Base-by-base conservation (phyloP, 164 flowering plant genomes). In the Vitis riparia region DNA sequence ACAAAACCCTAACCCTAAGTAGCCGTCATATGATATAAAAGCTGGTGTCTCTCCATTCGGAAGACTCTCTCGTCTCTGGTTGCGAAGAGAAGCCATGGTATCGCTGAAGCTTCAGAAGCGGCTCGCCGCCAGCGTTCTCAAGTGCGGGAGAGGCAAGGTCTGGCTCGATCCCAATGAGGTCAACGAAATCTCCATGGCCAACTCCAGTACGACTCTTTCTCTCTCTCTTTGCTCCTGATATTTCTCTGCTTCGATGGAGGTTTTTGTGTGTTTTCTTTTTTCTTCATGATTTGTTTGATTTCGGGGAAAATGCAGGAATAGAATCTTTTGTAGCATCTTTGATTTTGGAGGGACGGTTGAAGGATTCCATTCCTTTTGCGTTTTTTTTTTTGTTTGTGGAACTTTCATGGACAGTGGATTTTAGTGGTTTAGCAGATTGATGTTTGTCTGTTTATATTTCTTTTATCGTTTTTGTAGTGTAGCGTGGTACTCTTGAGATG, bases 151-250 rank as follows among this genome's bases (percentile, higher is more conserved):
- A n/a, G 83, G 81, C 37, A 82, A 82, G 68, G 81, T 82, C 37
- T 82, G 85, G 85, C 73, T 82, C 11, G 85, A 82, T 57, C 85
- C 85, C 29, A 79, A 79, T 66, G 85, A 82, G 37, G 66, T 59
- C 76, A 82, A 61, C 44, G 79, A 82, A 44, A 77, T 82, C 71
- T 79, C 81, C 76, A 79, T 82, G 83, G 85, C 85, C 56, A 82
- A 82, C 59, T 82, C 85, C 56, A 65, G 84, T 81, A 73, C 15
- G 76, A 32, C 19, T 53, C 66, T 32, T 56, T 59, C 59, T n/a
- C 62, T 27, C 8, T 23, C 23, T 12, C 30, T 69, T 53, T 63
- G 37, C 19, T 61, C 64, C 62, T 2, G 3, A 59, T 30, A 12
- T 61, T 68, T 63, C 15, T 37, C 11, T 10, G 4, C 52, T 63